Evolutionary conservation across 2,329 filamentous ascomycete genomes (phyloP), one percentile per base, ranked within the genome.

Genomic region (Aspergillus terreus): DNA sequence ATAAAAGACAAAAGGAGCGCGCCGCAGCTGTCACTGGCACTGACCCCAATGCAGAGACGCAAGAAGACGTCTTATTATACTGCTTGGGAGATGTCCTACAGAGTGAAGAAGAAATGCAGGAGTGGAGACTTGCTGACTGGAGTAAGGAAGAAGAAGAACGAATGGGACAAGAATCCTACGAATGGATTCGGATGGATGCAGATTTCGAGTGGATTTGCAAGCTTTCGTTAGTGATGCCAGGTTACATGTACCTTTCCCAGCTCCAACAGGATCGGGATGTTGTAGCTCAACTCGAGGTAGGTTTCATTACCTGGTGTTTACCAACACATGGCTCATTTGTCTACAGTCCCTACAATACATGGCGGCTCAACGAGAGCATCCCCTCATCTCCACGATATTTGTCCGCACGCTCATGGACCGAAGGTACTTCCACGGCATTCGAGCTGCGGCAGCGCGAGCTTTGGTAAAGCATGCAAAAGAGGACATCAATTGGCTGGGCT

Each of bases 231-330:
- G 86, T 86, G 57, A 90, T 96, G 80, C 90, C 90, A 43, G 84
- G 90, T 4, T 97, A 97, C 77, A 99, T 99, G 95, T 96, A 94
- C 68, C 84, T 96, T 52, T 96, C 94, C 19, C 94, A 99, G 70
- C 78, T 99, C 56, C 94, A 99, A 69, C 94, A 99, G 71, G 94
- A 99, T 71, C 82, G 92, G 62, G 95, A 99, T 68, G 90, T 99
- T 52, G 90, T 96, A 57, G 95, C 95, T n/a, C 84, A 87, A 63
- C 76, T 84, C 48, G 82, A 86, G 68, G 77, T 76, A 61, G 67
- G 69, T 62, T 40, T 32, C 12, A 19, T 21, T n/a, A 6, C 15
- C 14, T 14, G 33, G 27, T 51, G 40, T 36, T 19, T 49, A 44
- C 45, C 46, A 6, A 49, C 40, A 10, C 6, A n/a, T n/a, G 36